These are phyloP conservation scores for Plasmodium malariae DNA, from an alignment of 169 alveolate genomes.

Conservation along the genomic window DNA sequence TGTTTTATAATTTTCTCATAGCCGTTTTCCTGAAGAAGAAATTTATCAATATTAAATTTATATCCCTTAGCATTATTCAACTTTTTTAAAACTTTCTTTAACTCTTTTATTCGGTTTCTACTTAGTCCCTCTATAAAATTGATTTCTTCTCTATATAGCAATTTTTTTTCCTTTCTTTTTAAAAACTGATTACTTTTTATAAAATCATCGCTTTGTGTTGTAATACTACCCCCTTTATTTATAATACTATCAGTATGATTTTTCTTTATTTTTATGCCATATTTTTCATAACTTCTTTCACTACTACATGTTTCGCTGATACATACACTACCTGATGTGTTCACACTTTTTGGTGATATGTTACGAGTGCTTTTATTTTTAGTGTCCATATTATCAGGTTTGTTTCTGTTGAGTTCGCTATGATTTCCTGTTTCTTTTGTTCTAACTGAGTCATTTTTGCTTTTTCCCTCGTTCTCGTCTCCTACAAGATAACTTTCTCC, in stretches of 20 bases:
- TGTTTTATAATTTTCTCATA: slow-evolving; percentile 6
- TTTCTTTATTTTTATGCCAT: not conserved
- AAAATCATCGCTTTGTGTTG: not conserved
- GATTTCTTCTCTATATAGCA: not conserved
- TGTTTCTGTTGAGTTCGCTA: no score
- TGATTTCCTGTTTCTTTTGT: no score
- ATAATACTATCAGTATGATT: not conserved
- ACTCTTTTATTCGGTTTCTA: slow-evolving; percentile 15
- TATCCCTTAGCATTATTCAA: not conserved
- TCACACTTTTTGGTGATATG: no score
- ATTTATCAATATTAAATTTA: slow-evolving; percentile 6
- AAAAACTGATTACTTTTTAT: not conserved
- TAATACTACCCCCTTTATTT: not conserved
- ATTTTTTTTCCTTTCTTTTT: not conserved
- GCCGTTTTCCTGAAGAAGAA: not conserved
- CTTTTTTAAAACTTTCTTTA: slow-evolving; percentile 31
- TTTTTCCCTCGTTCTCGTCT: not conserved
- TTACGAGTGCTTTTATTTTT: no score
- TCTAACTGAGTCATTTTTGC: no score
- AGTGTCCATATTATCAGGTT: no score
- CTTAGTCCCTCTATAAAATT: slow-evolving; percentile 24
- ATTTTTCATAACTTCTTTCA: not conserved
- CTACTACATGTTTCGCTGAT: not conserved
- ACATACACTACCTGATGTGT: not conserved
- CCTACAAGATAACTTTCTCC: not conserved